Evolutionary conservation across 805 yeast genomes (phyloP), one percentile per base, ranked within the genome.

Genomic region (Zygosaccharomyces bailii): DNA sequence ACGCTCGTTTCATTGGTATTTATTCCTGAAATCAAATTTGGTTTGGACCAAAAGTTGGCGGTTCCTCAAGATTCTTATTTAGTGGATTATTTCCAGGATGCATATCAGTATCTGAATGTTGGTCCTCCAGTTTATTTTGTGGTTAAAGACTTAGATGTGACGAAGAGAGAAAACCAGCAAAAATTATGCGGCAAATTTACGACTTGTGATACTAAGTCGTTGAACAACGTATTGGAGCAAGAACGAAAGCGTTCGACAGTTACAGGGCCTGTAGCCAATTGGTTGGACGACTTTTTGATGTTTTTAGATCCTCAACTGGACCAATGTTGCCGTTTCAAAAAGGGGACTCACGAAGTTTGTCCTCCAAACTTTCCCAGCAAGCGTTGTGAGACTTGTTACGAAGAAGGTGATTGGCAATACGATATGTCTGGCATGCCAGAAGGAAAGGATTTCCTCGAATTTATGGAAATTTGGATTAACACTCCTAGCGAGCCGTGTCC

Each of bases 101-200:
- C 89, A 2, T 85, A 83, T 59, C 65, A 73, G 1, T 85, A 81
- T 59, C 70, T 91, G 48, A 82, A 84, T 47, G 85, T 85, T 5
- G 99, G 98, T 0, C 96, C 99, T 1, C 99, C 99, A 0, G 74
- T 86, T 1, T 93, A 85, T 58, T 84, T 89, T 63, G 88, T 93
- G 18, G 79, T 86, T n/a, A 76, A 78, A 35, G 80, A 78, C 42
- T 59, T 79, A 38, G 83, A 86, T 55, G 72, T 85, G 4, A 86
- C 91, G 0, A 45, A 63, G 10, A 68, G 86, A 37, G 66, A 53
- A 2, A 74, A 73, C 37, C 99, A 91, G 61, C 84, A 82, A 54
- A 71, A 78, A 45, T 55, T 93, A 0, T 91, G 99, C 66, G 96
- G 97, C 0, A 77, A 88, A 46, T 93, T 88, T 59, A 78, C 96